Conservation (phyloP, 805 yeast species). For the Ogataea chonburiensis region DNA sequence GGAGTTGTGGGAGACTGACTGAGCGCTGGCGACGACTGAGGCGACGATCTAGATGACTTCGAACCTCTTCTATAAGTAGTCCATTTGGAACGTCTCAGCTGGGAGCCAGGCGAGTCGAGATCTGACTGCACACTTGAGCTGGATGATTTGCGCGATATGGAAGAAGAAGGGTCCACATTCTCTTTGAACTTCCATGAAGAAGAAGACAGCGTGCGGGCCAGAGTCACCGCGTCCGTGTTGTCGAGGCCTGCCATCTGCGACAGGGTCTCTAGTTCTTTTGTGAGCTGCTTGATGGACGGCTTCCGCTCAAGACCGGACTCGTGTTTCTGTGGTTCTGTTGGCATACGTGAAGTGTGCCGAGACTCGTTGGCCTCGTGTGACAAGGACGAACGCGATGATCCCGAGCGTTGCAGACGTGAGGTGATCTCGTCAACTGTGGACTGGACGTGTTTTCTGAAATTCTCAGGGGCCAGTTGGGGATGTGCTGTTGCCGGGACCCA, state of each 20-base stretch:
- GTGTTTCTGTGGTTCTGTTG: slow-evolving; percentile 13
- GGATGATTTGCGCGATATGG: slow-evolving; percentile 10
- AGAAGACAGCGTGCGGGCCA: slow-evolving; percentile 77
- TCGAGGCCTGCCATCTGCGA: slow-evolving; percentile 77
- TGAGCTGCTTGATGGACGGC: slow-evolving; percentile 69
- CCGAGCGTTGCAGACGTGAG: slow-evolving; percentile 36
- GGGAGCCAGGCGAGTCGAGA: slow-evolving; percentile 20
- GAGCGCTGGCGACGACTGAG: slow-evolving; percentile 5
- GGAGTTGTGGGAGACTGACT: slow-evolving; percentile 4
- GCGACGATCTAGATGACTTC: slow-evolving; percentile 13
- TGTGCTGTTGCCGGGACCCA: slow-evolving; percentile 98
- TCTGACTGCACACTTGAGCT: slow-evolving; percentile 14
- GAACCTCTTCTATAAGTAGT: slow-evolving; percentile 47
- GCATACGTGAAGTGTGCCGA: neutral
- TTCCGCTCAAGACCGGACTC: slow-evolving; percentile 27
- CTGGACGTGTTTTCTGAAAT: slow-evolving; percentile 66
- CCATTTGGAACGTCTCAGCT: slow-evolving; percentile 46
- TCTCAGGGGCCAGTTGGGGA: slow-evolving; percentile 93
- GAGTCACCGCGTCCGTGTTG: slow-evolving; percentile 76
- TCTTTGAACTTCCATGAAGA: slow-evolving; percentile 56
- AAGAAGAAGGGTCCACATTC: slow-evolving; percentile 36
- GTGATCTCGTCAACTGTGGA: slow-evolving; percentile 52
- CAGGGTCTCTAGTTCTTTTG: slow-evolving; percentile 71
- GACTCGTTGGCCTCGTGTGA: slow-evolving; percentile 20
- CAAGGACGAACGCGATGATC: slow-evolving; percentile 28